Conservation (phyloP, 2,329 filamentous ascomycete species). For the Xylariaceae sp. region DNA sequence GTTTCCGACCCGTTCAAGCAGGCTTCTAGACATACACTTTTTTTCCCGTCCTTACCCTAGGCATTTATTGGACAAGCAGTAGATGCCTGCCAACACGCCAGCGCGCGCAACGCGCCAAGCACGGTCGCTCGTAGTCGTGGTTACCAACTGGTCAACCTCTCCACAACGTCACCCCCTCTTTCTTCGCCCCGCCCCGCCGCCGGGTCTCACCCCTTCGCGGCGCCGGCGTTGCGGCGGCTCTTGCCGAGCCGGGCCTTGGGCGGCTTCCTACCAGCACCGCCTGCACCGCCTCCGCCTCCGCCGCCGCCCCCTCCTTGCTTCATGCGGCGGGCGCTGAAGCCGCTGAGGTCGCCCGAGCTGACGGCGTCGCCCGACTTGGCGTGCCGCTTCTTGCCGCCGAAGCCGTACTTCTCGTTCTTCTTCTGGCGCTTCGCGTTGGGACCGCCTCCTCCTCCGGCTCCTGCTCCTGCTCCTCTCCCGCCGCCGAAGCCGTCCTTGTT, state of each 20-base stretch:
- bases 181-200: background rate
- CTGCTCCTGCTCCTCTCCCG: conserved; percentile 30
- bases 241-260: conserved; percentile 43
- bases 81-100: no score
- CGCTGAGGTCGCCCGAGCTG: conserved; percentile 72
- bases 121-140: no score
- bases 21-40: no score
- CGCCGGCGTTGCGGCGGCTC: conserved; percentile 40
- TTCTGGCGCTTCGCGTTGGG: conserved; percentile 73
- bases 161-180: background rate
- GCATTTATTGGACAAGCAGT: no score
- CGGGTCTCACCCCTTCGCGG: conserved; percentile 26
- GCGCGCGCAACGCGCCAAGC: no score
- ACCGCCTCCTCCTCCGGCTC: conserved; percentile 28
- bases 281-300: no score
- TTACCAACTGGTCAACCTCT: no score
- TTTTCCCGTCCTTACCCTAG: no score
- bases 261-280: no score
- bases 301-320: conserved; percentile 46
- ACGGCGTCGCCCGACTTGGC: conserved; percentile 83
- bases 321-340: conserved; percentile 80
- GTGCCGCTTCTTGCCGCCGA: conserved; percentile 90
- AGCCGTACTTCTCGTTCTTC: conserved; percentile 92
- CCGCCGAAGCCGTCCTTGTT: conserved; percentile 25
- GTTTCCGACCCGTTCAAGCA: no score